Evolutionary conservation across 768 basidiomycete genomes (phyloP), one percentile per base, ranked within the genome.

Genomic region (Phylloporus sp.): DNA sequence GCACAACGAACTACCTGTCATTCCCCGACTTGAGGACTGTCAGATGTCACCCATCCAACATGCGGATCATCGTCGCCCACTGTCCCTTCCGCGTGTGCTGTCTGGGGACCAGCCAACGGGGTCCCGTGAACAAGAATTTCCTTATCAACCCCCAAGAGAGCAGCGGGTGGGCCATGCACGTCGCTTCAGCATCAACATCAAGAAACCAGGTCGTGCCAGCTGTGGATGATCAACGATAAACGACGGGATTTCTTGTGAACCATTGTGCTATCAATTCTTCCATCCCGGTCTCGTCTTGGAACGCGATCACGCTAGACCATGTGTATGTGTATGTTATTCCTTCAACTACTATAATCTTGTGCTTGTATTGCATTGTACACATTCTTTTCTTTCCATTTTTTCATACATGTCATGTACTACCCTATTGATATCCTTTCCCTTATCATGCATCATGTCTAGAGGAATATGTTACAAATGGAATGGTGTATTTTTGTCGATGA

Each of bases 141-240:
- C 74, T 12, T 72, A 71, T 55, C 59, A 57, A 9, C 67, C 72
- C 22, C 68, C 65, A 20, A 63, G 60, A 48, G 50, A 59, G 36
- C 66, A 69, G 51, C 63, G 54, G n/a, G 56, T 61, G 2, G 74
- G 75, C 6, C 74, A 76, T 35, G 68, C 71, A 12, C 66, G 70
- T 26, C 71, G 75, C 13, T 64, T 75, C 53, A 76, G 70, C 50
- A 68, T 75, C 51, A 53, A 62, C 36, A 50, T 73, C 59, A 72
- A 69, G 60, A 70, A 68, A 42, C 50, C 53, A 0, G 27, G 15
- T 50, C 49, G 55, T 5, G 26, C 40, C 13, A 40, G 24, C 29
- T 56, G 59, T 13, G 50, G 48, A 9, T 67, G 45, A 66, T 26
- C 27, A 7, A 2, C 6, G n/a, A n/a, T n/a, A n/a, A n/a, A n/a